These are phyloP conservation scores for Globisporangium cylindrosporum DNA, from an alignment of 352 stramenopile genomes.

Conservation along the genomic window DNA sequence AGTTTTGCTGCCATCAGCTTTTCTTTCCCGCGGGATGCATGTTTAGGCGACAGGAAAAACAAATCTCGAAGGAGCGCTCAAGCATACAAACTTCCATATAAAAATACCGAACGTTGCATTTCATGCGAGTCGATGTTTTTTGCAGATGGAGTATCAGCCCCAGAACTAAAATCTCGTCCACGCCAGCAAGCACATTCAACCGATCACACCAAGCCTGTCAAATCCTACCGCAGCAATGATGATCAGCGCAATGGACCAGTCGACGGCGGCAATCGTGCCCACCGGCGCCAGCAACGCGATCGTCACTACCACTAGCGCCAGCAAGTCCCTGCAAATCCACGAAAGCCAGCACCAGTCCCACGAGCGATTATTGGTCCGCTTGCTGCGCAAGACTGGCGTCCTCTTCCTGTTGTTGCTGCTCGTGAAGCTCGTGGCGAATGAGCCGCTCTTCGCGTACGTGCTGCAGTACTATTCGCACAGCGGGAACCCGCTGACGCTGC, in stretches of 20 bases:
- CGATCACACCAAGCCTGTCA: not conserved
- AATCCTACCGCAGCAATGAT: not conserved
- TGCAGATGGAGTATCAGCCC: not conserved
- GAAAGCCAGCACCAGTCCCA: not conserved
- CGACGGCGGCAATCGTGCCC: not conserved
- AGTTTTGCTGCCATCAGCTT: conserved; percentile 3
- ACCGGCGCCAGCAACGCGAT: not conserved
- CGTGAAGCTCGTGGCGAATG: conserved; percentile 15
- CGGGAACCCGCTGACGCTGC: conserved; percentile 9
- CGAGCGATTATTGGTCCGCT: not conserved
- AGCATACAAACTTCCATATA: conserved; percentile 6
- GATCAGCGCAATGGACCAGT: not conserved
- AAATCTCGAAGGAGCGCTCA: not conserved
- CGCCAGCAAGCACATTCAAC: not conserved
- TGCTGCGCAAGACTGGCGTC: conserved; percentile 6
- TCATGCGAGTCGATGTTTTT: not conserved
- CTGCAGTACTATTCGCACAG: conserved; percentile 18
- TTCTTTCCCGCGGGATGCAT: conserved; percentile 9
- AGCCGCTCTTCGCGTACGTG: conserved; percentile 21
- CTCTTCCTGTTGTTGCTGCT: conserved; percentile 12
- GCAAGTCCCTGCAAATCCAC: not conserved
- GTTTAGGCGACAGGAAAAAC: conserved; percentile 10
- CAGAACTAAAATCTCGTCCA: not conserved
- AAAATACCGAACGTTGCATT: not conserved
- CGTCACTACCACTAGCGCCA: not conserved